Evolutionary conservation across 495 filamentous ascomycete genomes (phyloP).

Genomic region (Xylaria bambusicola): DNA sequence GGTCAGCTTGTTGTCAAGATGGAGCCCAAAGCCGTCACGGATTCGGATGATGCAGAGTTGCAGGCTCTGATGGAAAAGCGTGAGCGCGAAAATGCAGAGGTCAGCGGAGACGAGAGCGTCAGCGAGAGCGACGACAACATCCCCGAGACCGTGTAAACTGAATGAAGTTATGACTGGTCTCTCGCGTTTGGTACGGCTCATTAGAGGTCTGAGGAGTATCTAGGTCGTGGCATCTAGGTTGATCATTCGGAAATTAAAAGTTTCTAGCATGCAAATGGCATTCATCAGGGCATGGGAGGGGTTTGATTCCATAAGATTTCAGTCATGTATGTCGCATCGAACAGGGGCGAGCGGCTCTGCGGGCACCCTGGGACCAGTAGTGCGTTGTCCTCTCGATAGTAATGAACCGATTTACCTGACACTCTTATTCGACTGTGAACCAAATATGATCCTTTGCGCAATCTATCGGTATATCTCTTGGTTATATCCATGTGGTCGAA

Average conservation of each 20-base stretch:
- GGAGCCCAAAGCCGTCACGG: slow-evolving; percentile 98
- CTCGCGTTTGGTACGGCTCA: slow-evolving; percentile 1
- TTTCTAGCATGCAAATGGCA: slow-evolving; percentile 17
- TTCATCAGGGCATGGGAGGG: slow-evolving; percentile 3
- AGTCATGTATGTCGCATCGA: neutral
- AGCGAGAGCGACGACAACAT: slow-evolving; percentile 86
- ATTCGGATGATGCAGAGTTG: slow-evolving; percentile 95
- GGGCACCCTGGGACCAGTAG: slow-evolving; percentile 2
- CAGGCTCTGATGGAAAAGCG: slow-evolving; percentile 99
- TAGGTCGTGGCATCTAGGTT: slow-evolving; percentile 2
- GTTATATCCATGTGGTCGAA: no score
- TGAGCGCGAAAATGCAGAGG: slow-evolving; percentile 94
- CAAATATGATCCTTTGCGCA: no score
- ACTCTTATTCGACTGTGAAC: neutral
- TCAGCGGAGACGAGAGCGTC: slow-evolving; percentile 92
- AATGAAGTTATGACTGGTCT: neutral
- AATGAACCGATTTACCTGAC: neutral
- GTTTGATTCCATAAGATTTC: slow-evolving; percentile 2
- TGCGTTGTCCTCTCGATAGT: slow-evolving; percentile 1
- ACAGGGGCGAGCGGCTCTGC: slow-evolving; percentile 2
- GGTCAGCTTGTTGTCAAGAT: slow-evolving; percentile 88
- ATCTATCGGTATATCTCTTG: no score
- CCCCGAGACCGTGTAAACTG: slow-evolving; percentile 46
- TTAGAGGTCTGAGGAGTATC: slow-evolving; percentile 9
- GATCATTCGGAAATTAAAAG: slow-evolving; percentile 13